Evolutionary conservation across 2,329 filamentous ascomycete species (phyloP), one percentile per base, ranked within the genome.

Genomic region (Trematosphaeria pertusa): DNA sequence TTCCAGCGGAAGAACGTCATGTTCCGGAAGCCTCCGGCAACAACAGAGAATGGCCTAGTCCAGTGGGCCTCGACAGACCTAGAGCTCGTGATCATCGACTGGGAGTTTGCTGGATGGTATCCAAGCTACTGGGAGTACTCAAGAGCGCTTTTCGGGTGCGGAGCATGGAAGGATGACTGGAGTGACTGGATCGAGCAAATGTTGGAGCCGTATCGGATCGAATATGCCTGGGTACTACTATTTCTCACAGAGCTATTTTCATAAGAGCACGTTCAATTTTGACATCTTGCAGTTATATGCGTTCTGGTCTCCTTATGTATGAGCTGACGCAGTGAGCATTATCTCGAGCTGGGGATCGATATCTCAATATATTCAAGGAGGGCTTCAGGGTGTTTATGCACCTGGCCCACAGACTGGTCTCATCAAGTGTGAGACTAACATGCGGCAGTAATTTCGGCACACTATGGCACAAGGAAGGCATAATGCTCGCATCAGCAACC

Each of bases 41-140:
- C 48, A 39, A 48, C 41, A n/a, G n/a, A n/a, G n/a, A n/a, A n/a
- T n/a, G n/a, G n/a, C 45, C 26, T 39, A 49, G 46, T 53, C 32
- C 41, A 46, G 28, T 46, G 20, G 42, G 37, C 37, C 30, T 18
- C 24, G 17, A 36, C 49, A 30, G 30, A 56, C 21, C 46, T 42
- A 31, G 39, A 68, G 39, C 50, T 73, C 1, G 62, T 66, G 5
- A 54, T 77, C 14, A 63, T 77, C 40, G 72, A 75, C 60, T 77
- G 71, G 74, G 73, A 75, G 44, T 67, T 46, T 34, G 61, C 70
- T 15, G 70, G 71, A 22, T 75, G 68, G 71, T 72, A 71, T 51
- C 72, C 70, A 18, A 62, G 44, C 15, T 74, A 74, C 52, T 75
- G 69, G 72, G 73, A 75, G 54, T 74, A 73, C 54, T 64, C 67